Base-by-base conservation (phyloP, 2,329 filamentous ascomycete species). In the Trichoderma sp. region DNA sequence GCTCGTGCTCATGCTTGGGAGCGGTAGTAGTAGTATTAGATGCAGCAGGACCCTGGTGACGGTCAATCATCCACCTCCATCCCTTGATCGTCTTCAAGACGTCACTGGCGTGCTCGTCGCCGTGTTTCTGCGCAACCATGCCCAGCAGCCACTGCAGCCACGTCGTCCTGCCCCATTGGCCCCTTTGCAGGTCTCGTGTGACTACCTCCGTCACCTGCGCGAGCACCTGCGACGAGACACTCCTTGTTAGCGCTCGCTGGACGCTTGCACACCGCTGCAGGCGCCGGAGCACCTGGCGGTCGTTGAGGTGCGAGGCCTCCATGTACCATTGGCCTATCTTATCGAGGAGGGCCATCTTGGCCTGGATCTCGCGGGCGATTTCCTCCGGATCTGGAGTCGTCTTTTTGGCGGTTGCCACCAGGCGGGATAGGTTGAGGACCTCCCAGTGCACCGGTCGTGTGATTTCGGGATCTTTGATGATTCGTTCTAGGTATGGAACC, bases 131-230 rank as follows among this genome's bases (percentile, higher is more conserved):
- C n/a, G 68, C 71, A 7, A 77, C 68, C 46, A 81, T 69, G 13
- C 66, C 59, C 39, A 77, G 49, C 11, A 80, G 64, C 74, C 78
- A 80, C 49, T 70, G 39, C 37, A 81, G 64, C 11, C 79, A 76
- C 14, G 68, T 46, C 7, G 72, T 75, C 18, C 79, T 74, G 3
- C 80, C 81, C 26, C 67, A 68, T n/a, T 73, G 70, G 6, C 80
- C 79, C 43, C 69, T 69, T 37, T 77, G 76, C 5, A 82, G 73
- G 68, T 82, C 80, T 11, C 75, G 72, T 4, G 77, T 73, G 24
- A 79, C 68, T 2, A 77, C 68, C 5, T 71, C 65, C 7, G 76
- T 68, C n/a, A 80, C 43, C 39, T 72, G 72, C 54, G 70, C 71
- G 21, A 82, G 69, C 11, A 74, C 72, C 21, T 72, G 63, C 6